Conservation (phyloP, 805 yeast species). For the Metschnikowia orientalis region DNA sequence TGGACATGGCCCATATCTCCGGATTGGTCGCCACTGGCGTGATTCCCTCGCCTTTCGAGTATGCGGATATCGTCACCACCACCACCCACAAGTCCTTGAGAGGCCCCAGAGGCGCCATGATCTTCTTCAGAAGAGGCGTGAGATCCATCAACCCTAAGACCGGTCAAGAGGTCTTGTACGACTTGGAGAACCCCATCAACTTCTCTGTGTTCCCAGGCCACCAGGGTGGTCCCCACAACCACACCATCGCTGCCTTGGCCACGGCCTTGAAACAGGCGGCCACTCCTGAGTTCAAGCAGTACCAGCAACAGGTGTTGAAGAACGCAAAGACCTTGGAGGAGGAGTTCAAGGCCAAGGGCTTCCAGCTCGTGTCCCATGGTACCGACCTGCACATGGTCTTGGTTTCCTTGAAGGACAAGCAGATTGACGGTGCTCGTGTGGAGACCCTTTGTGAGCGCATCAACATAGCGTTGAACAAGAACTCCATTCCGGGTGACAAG, state of each 20-base stretch:
- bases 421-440: constrained; percentile 94
- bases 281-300: constrained; percentile 83
- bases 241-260: constrained; percentile 95
- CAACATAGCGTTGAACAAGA: constrained; percentile 94
- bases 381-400: constrained; percentile 97
- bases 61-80: constrained; percentile 96
- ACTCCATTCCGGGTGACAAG: constrained; percentile 97
- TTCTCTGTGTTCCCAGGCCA: constrained; percentile 99
- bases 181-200: constrained; percentile 91
- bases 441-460: constrained; percentile 92
- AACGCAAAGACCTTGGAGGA: constrained; percentile 82
- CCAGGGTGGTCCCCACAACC: constrained; percentile 99
- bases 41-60: constrained; percentile 93
- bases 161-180: constrained; percentile 87
- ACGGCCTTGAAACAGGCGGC: constrained; percentile 94
- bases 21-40: constrained; percentile 96
- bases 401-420: constrained; percentile 81
- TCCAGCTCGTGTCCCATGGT: constrained; percentile 85
- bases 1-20: constrained; percentile 98
- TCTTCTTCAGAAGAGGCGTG: constrained; percentile 95
- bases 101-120: constrained; percentile 99
- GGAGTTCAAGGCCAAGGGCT: constrained; percentile 68
- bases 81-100: constrained; percentile 98
- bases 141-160: constrained; percentile 77
- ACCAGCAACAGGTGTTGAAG: constrained; percentile 81